Base-by-base conservation (phyloP, 805 yeast genomes). In the Nakazawaea ishiwadae region DNA sequence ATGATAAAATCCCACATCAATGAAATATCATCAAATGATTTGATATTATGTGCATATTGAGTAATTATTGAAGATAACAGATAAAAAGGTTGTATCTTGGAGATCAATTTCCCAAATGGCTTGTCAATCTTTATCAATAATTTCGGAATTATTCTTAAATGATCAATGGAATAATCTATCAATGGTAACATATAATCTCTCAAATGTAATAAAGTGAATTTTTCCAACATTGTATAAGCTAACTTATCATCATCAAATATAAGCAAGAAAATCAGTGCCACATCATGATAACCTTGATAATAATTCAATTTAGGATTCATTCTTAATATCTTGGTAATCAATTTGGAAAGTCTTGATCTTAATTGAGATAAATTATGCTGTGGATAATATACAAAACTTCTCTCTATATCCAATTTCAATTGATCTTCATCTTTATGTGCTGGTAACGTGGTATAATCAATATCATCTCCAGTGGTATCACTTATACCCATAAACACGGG, bases 201-300 rank as follows among this genome's bases (percentile, higher is more conserved):
- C 32, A 93, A 61, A 54, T 79, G 84, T 39, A 63, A 48, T 7
- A 84, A 49, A 0, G 93, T 69, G 35, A 88, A 63, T 23, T 62
- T 56, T 42, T 79, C 81, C 37, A 90, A 62, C 5, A 79, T 52
- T 16, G 53, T 53, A 44, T 66, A 73, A 71, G 59, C 41, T 50
- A 63, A 3, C 58, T 63, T 17, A 55, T 50, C 17, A 11, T 21
- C 38, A 11, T 50, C 50, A 36, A 79, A 76, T 1, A 82, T 75
- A 14, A 82, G 55, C 4, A 84, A 62, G 5, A 85, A 65, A 4
- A 84, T 71, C 28, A 85, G 71, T 1, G 87, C 89, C 16, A 93
- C 67, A 52, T 93, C 98, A 59, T 91, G 98, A 58, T 74, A 87
- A 0, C 99, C 99, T 61, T 91, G 99, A 58, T 89, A 91, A 59